Evolutionary conservation across 257 asterid genomes (phyloP).

Genomic region (Thymus mandschuricus): DNA sequence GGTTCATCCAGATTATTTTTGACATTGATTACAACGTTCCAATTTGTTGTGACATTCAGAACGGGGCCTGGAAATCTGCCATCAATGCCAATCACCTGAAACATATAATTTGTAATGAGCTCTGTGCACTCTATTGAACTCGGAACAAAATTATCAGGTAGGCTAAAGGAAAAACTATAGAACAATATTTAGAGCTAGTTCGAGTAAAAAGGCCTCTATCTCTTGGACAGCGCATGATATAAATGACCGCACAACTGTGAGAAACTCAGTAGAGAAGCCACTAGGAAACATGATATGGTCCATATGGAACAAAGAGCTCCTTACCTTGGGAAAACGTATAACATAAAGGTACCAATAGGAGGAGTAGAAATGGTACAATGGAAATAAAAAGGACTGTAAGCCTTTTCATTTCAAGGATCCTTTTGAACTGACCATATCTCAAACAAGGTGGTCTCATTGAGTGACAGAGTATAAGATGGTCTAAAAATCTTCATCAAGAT

Average conservation of each 20-base stretch:
- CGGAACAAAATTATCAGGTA: slow-evolving; percentile 1
- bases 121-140: slow-evolving; percentile 1
- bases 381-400: neutral
- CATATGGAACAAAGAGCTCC: neutral
- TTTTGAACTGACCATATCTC: neutral
- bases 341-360: neutral
- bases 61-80: slow-evolving; percentile 91
- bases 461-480: neutral
- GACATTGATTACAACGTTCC: slow-evolving; percentile 88
- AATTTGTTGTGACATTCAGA: slow-evolving; percentile 87
- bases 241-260: neutral
- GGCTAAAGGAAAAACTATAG: neutral
- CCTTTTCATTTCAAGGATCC: neutral
- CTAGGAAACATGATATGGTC: neutral
- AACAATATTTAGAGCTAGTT: neutral
- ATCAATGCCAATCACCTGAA: slow-evolving; percentile 85
- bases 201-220: neutral
- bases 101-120: slow-evolving; percentile 28
- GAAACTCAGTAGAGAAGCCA: slow-evolving; percentile 2
- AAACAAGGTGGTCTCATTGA: neutral
- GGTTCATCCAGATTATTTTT: slow-evolving; percentile 88
- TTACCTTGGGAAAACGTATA: neutral
- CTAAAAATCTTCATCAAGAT: neutral
- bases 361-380: neutral
- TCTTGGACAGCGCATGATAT: too few relatives aligned